Evolutionary conservation across 2,329 filamentous ascomycete species (phyloP).

Genomic region (Pestalotiopsis sp.): DNA sequence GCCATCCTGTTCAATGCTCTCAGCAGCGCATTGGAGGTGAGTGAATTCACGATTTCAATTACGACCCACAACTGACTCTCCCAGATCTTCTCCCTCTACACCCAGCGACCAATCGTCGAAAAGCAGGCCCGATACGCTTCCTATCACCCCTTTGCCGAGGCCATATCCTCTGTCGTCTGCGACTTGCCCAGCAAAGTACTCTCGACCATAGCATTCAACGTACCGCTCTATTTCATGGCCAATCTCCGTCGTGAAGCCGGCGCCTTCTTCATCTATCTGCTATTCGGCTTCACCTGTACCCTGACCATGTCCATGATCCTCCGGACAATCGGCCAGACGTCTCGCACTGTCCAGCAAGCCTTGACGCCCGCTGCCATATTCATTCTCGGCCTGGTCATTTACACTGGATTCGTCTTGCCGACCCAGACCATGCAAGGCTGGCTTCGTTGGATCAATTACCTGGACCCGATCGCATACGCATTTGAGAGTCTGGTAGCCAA

Average conservation of each 20-base stretch:
- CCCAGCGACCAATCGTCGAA: slow-evolving; percentile 86
- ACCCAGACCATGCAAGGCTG: slow-evolving; percentile 70
- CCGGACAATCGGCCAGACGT: slow-evolving; percentile 71
- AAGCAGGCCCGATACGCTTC: slow-evolving; percentile 84
- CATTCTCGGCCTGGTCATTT: slow-evolving; percentile 64
- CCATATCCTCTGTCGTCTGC: slow-evolving; percentile 77
- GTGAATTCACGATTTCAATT: slow-evolving; percentile 54
- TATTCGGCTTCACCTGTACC: slow-evolving; percentile 71
- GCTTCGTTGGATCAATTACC: slow-evolving; percentile 78
- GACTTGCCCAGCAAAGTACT: slow-evolving; percentile 79
- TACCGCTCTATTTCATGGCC: slow-evolving; percentile 83
- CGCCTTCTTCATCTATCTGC: slow-evolving; percentile 79
- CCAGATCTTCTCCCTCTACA: slow-evolving; percentile 79
- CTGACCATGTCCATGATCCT: slow-evolving; percentile 83
- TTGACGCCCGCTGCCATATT: slow-evolving; percentile 57
- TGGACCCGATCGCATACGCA: slow-evolving; percentile 74
- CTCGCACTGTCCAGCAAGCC: slow-evolving; percentile 64
- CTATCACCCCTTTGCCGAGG: slow-evolving; percentile 87
- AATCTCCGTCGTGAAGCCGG: slow-evolving; percentile 71
- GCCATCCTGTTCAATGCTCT: slow-evolving; percentile 86
- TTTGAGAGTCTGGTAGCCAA: slow-evolving; percentile 81
- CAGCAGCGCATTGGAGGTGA: slow-evolving; percentile 70
- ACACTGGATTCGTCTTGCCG: slow-evolving; percentile 68
- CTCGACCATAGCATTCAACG: slow-evolving; percentile 73
- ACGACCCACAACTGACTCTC: slow-evolving; percentile 52